These are phyloP conservation scores for Scolecobasidium constrictum DNA, from an alignment of 2,329 filamentous ascomycete species.

Conservation along the genomic window DNA sequence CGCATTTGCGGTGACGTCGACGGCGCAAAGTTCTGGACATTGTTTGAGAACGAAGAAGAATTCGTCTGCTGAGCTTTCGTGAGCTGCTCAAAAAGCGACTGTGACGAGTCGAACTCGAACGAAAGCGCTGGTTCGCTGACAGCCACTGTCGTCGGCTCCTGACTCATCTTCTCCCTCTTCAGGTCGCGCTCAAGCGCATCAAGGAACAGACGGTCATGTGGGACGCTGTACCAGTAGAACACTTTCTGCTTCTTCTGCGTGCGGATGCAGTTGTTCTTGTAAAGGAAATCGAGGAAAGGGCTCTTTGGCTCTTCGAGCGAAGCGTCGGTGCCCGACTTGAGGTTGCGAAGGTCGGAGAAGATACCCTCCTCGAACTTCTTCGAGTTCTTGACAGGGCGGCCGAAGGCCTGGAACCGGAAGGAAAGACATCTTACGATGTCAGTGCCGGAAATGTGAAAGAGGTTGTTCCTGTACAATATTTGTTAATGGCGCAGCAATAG, in stretches of 20 bases:
- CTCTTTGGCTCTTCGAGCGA: constrained; percentile 98
- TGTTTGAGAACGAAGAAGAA: constrained; percentile 88
- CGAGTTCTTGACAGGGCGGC: constrained; percentile 95
- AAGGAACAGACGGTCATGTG: constrained; percentile 92
- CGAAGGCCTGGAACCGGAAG: constrained; percentile 97
- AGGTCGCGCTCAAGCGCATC: constrained; percentile 94
- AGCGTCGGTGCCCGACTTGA: constrained; percentile 96
- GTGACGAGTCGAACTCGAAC: constrained; percentile 98
- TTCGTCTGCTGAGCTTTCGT: constrained; percentile 99
- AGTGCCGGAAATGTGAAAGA: constrained; percentile 98
- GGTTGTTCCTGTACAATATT: constrained; percentile 62
- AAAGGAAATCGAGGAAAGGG: constrained; percentile 93
- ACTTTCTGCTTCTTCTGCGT: constrained; percentile 99
- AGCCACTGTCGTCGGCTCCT: constrained; percentile 92
- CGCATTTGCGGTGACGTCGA: constrained; percentile 72
- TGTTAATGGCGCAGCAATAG: constrained; percentile 2
- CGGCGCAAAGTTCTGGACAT: constrained; percentile 60
- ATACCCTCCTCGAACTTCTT: constrained; percentile 99
- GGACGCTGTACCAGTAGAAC: constrained; percentile 99
- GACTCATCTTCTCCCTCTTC: constrained; percentile 98
- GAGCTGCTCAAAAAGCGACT: constrained; percentile 97
- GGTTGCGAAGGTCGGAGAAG: constrained; percentile 94
- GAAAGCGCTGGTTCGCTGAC: constrained; percentile 95
- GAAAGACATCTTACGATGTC: constrained; percentile 97
- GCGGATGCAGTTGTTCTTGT: constrained; percentile 99